Conservation (phyloP, 306 rosid genomes). For the Trichosanthes truncata region DNA sequence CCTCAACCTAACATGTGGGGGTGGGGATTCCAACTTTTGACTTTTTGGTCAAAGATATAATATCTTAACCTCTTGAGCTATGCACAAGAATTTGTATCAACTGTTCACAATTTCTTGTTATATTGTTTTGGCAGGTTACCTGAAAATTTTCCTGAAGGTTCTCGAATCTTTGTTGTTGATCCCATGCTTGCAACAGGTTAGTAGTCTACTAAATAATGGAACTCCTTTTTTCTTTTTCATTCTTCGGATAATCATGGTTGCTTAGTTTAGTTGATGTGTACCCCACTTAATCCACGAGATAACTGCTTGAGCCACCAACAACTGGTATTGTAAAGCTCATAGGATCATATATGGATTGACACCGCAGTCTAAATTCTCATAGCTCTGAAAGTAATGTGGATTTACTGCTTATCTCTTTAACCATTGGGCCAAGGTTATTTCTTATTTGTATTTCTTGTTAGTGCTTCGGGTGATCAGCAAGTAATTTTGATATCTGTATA, state of each 20-base stretch:
- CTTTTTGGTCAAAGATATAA: not conserved
- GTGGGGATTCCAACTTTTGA: not conserved
- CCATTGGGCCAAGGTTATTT: not conserved
- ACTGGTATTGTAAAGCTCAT: not conserved
- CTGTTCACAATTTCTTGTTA: not conserved
- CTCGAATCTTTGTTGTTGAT: slow-evolving; percentile 74
- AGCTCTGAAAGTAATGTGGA: not conserved
- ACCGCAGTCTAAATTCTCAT: not conserved
- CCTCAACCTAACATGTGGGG: too few species aligned
- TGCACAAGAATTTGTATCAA: not conserved
- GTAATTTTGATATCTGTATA: not conserved
- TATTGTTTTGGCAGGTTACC: slow-evolving; percentile 54
- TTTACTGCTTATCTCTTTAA: not conserved
- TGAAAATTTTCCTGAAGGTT: slow-evolving; percentile 55
- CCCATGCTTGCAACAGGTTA: slow-evolving; percentile 95
- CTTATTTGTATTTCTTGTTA: not conserved
- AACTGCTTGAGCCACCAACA: not conserved
- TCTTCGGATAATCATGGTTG: not conserved
- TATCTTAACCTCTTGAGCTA: not conserved
- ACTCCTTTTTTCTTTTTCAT: not conserved
- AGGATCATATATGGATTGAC: not conserved
- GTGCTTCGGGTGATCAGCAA: not conserved
- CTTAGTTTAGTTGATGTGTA: not conserved
- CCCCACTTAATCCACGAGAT: not conserved
- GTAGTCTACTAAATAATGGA: slow-evolving; percentile 12